Base-by-base conservation (phyloP, 345 rosid genomes). In the Pistacia integerrima region DNA sequence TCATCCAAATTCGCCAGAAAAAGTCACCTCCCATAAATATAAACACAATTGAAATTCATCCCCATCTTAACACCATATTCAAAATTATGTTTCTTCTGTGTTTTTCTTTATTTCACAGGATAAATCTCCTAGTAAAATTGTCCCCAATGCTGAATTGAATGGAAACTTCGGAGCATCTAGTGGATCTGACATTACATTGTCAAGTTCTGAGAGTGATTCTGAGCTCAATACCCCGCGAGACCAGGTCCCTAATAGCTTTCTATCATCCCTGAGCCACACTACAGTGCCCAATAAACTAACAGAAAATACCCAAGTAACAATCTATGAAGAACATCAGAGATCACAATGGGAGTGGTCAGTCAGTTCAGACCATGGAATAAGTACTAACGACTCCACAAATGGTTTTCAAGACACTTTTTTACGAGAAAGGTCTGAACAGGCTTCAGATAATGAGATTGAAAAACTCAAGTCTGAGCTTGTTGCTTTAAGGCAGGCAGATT, bases 101-200 rank as follows among this genome's bases (percentile, higher is more conserved):
- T 55, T 72, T 76, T 69, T 36, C 58, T 6, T 58, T 63, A 48
- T 79, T 77, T 65, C 44, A 30, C 85, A 93, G 94, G 97, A 87
- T 81, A 83, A 75, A 49, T 76, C 76, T 0, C 82, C 82, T 22
- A 81, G 80, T 72, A 83, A 78, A 84, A 71, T 83, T 58, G 57
- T 86, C 17, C 80, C 85, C 68, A 81, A 72, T 72, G 76, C 82
- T 0, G 93, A 85, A 74, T 67, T 84, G 64, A 90, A 74, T 70
- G 88, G 72, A 44, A 84, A 84, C 69, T 78, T 69, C 70, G 84
- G 89, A 73, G 84, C 84, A 76, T 91, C 93, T 0, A 81, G 82
- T 71, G 97, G 88, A 81, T 96, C 94, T 30, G 98, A 96, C 72
- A 85, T 84, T 72, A 90, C 98, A 1, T 69, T 90, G 81, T 91